Conservation (phyloP, 106 monocot species). For the Dendrobium huoshanense region DNA sequence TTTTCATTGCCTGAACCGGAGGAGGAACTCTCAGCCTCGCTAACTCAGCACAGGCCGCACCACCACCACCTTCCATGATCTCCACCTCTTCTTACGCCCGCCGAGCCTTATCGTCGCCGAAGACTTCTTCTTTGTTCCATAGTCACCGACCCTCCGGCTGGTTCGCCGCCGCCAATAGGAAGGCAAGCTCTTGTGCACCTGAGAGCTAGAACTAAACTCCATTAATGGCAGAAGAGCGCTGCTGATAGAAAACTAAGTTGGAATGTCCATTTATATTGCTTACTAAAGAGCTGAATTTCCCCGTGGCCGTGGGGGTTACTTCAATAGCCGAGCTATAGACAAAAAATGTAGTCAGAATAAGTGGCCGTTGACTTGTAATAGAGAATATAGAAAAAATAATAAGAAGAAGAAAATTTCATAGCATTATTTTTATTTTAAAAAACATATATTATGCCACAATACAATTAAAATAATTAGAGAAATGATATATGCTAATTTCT, state of each 20-base stretch:
- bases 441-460: too few relatives aligned
- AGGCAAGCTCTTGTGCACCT: neutral
- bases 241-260: neutral
- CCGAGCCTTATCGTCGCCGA: neutral
- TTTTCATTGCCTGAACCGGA: neutral
- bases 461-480: too few relatives aligned
- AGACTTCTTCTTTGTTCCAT: neutral
- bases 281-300: neutral
- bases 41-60: neutral
- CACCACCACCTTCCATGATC: neutral
- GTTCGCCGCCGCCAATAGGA: conserved; percentile 1
- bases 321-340: neutral
- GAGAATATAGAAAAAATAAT: too few relatives aligned
- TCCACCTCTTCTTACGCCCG: neutral
- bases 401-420: too few relatives aligned
- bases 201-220: neutral
- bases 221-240: neutral
- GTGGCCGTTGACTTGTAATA: neutral
- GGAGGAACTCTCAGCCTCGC: neutral
- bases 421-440: too few relatives aligned
- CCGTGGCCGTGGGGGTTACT: neutral
- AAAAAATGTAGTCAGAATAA: neutral
- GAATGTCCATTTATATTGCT: neutral
- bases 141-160: neutral
- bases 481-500: too few relatives aligned